phyloP scores from a whole-genome alignment of 2,329 filamentous ascomycete species.

The Beauveria australis region DNA sequence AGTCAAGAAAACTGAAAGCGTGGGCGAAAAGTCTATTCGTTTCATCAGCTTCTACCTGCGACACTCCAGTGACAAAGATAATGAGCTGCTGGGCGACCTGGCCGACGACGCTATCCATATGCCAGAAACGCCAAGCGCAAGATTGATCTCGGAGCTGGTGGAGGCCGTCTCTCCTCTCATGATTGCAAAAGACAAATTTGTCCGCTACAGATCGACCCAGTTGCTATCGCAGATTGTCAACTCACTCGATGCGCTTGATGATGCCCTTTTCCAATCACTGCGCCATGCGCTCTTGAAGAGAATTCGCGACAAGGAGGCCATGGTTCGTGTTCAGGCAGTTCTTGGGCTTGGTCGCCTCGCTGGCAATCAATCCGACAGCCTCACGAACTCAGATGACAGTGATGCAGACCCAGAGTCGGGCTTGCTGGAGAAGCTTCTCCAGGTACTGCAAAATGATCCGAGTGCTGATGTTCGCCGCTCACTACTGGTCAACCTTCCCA shows the following conservation, averaged over 20 bases:
- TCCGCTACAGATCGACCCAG: slow-evolving; percentile 84
- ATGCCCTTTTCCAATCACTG: slow-evolving; percentile 79
- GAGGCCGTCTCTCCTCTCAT: slow-evolving; percentile 67
- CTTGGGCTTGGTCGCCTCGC: slow-evolving; percentile 81
- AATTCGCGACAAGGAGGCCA: slow-evolving; percentile 87
- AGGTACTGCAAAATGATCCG: slow-evolving; percentile 86
- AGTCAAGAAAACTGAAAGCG: slow-evolving; percentile 85
- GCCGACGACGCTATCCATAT: slow-evolving; percentile 62
- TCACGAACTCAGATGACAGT: slow-evolving; percentile 61
- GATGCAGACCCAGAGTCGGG: slow-evolving; percentile 56
- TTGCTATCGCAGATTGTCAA: slow-evolving; percentile 87
- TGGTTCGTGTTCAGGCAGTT: slow-evolving; percentile 86
- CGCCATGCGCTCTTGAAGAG: slow-evolving; percentile 73
- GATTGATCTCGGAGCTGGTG: slow-evolving; percentile 68
- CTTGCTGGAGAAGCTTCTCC: slow-evolving; percentile 73
- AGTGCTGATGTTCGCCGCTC: slow-evolving; percentile 88
- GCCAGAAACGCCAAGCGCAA: slow-evolving; percentile 75
- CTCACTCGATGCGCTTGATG: slow-evolving; percentile 83
- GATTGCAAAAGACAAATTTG: slow-evolving; percentile 81
- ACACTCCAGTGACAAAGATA: slow-evolving; percentile 62
- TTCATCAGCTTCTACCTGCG: slow-evolving; percentile 85
- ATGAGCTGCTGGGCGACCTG: slow-evolving; percentile 52
- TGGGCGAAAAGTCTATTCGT: slow-evolving; percentile 75
- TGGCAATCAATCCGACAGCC: slow-evolving; percentile 65
- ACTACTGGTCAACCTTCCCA: slow-evolving; percentile 82